Base-by-base conservation (phyloP, 2,329 filamentous ascomycete species). In the Penicillium palitans region DNA sequence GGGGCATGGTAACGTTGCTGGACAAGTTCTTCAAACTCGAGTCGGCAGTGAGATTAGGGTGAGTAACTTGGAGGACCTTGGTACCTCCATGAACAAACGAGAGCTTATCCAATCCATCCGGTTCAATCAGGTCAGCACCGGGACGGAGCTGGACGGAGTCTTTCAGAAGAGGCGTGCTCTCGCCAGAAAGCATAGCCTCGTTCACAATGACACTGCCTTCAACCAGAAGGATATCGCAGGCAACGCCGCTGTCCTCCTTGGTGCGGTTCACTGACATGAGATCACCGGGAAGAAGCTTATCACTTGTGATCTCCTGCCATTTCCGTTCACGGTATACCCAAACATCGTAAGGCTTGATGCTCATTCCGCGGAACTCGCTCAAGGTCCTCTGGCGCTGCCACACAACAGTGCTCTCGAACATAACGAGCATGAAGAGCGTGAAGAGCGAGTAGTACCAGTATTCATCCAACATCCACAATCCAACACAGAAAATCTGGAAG, bases 361-460 rank as follows among this genome's bases (percentile, higher is more conserved):
- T 96, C 96, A 99, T 99, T 67, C 93, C 92, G 50, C 95, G 91
- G 80, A 99, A 99, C 78, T 99, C 95, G 72, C 85, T 96, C 65
- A 99, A 79, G 2, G 96, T 99, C 66, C 93, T 86, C 83, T 99
- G 95, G 61, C 95, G 88, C 80, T 99, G 95, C 96, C 95, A 99
- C 17, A 99, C 96, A 39, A 99, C 96, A 2, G 95, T 99, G 75
- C 93, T 97, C 80, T 99, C 95, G 68, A 99, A 99, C 59, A 87
- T 88, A 66, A 99, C 91, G 56, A 99, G 86, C 96, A 99, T 99
- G 80, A 98, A 93, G 24, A 99, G 87, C 0, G 96, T 99, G 78
- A 99, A 99, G 21, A 99, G 85, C 61, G 95, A 98, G 80, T 99
- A 99, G 81, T 99, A 99, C 95, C 96, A 99, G 79, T 98, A 99